Base-by-base conservation (phyloP, 2,329 filamentous ascomycete species). In the Orbilia javanica region DNA sequence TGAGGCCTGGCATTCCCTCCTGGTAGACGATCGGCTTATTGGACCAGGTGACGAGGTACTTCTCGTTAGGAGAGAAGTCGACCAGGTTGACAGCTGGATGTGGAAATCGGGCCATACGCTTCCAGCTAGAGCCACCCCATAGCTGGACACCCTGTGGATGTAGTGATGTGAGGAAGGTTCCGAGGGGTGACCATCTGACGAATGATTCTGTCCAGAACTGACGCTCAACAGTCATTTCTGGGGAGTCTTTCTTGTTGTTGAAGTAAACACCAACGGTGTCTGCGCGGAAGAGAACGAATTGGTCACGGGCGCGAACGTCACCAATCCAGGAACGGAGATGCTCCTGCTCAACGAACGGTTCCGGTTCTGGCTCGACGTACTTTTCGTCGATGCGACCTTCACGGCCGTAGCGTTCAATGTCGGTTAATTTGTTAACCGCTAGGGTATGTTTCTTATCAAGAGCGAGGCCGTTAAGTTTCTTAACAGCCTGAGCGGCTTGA, bases 131-230 rank as follows among this genome's bases (percentile, higher is more conserved):
- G 66, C 96, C 96, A 76, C 94, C 96, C 96, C 96, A 99, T 71
- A 99, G 90, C 85, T 98, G 95, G 42, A 98, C 94, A 88, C 96
- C 96, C 85, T 97, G 94, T 22, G 92, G 90, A 86, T 99, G 96
- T 82, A 98, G 93, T 11, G 95, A 98, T 74, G 94, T 95, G 80
- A 99, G 89, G 85, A 90, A 99, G 69, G 95, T 98, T 81, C 96
- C 96, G 81, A 93, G 90, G 50, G 96, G 96, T 70, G 96, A 98
- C 96, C 96, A 99, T 86, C 97, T 93, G 63, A 99, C 91, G 84
- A 99, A 99, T 42, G 93, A 93, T 85, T 99, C 96, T 78, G 96
- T 99, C 96, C 96, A 99, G 88, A 96, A 93, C 82, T 92, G 90
- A 81, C 96, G 91, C 83, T 98, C 95, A 73, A 99, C 93, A 42